A percentile compares a stretch with the other conserved stretches of the same genome.
phyloP scores from a whole-genome alignment of 1,139 yeast species.

The Trichomonascaceae sp. region DNA sequence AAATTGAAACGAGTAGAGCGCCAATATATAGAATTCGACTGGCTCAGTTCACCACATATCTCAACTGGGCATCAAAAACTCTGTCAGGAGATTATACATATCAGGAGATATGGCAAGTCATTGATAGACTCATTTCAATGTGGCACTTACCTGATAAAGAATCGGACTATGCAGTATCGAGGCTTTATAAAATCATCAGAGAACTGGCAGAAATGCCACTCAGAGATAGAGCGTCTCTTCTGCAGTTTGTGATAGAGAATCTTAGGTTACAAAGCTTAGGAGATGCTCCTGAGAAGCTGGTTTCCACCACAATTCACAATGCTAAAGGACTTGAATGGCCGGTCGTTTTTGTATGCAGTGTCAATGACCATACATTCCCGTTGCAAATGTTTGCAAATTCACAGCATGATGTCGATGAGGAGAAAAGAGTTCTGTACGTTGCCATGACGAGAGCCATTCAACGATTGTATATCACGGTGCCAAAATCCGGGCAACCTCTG shows the following conservation, averaged over 20 bases:
- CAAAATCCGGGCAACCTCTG: background rate
- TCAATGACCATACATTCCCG: slow-evolving; percentile 58
- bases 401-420: slow-evolving; percentile 47
- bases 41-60: background rate
- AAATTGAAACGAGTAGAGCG: background rate
- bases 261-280: slow-evolving; percentile 6
- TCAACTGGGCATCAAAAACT: background rate
- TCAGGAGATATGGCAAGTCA: background rate
- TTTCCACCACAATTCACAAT: slow-evolving; percentile 72
- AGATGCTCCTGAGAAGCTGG: slow-evolving; percentile 24
- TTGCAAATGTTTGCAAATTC: slow-evolving; percentile 12
- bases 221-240: slow-evolving; percentile 2
- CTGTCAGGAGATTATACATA: background rate
- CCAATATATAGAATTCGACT: background rate
- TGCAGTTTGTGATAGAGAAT: slow-evolving; percentile 4
- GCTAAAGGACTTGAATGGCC: slow-evolving; percentile 92
- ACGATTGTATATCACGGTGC: slow-evolving; percentile 4
- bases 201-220: background rate
- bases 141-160: background rate
- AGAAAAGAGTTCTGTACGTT: slow-evolving; percentile 73
- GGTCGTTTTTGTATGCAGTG: slow-evolving; percentile 69
- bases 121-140: background rate
- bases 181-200: slow-evolving; percentile 1
- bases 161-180: background rate
- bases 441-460: slow-evolving; percentile 73